Percentiles rank a stretch among this genome's conserved stretches.
phyloP scores from a whole-genome alignment of 495 filamentous ascomycete species.

The Chlorociboria aeruginascens region DNA sequence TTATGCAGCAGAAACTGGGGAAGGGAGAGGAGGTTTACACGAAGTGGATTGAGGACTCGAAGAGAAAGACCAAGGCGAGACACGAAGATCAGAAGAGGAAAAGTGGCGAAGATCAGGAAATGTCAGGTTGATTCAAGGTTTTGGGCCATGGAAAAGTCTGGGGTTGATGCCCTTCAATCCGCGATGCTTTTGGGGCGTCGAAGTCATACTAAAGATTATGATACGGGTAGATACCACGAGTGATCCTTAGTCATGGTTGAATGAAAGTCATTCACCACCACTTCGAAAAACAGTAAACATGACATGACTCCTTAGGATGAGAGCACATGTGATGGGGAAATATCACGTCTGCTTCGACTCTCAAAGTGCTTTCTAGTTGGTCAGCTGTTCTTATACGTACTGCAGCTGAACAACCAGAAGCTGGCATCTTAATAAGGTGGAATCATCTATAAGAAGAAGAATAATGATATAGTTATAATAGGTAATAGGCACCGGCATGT shows the following conservation, averaged over 20 bases:
- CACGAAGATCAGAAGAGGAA: slow-evolving; percentile 36
- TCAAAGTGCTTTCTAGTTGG: no score
- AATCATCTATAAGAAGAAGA: no score
- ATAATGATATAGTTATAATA: no score
- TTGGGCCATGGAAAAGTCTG: neutral
- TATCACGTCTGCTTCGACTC: no score
- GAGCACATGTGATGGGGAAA: no score
- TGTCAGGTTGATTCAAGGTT: slow-evolving; percentile 9
- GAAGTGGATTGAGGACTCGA: slow-evolving; percentile 69
- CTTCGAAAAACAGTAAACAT: neutral
- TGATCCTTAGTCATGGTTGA: neutral
- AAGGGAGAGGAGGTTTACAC: slow-evolving; percentile 46
- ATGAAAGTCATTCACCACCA: neutral
- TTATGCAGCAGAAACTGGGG: slow-evolving; percentile 57
- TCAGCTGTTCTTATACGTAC: no score
- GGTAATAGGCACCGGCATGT: no score
- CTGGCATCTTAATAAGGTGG: no score
- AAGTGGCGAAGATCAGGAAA: slow-evolving; percentile 14
- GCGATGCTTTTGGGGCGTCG: neutral
- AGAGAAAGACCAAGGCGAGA: slow-evolving; percentile 56
- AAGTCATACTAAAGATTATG: neutral
- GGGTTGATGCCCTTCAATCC: neutral
- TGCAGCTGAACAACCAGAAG: no score
- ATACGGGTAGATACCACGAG: neutral
- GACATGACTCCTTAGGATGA: no score